These are phyloP conservation scores for Sclerotinia sclerotiorum DNA, from an alignment of 2,329 filamentous ascomycete species.

Conservation along the genomic window DNA sequence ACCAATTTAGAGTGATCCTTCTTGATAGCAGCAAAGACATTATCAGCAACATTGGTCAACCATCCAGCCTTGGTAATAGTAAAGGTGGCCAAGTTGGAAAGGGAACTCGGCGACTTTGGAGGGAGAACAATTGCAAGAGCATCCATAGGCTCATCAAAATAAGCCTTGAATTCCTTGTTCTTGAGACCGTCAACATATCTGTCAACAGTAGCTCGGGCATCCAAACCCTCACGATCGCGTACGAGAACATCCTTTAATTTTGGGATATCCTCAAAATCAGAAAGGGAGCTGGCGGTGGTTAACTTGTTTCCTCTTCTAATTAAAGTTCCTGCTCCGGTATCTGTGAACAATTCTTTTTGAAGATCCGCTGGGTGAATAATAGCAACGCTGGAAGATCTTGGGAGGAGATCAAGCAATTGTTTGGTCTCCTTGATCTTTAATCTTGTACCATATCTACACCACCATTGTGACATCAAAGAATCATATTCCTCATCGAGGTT, in stretches of 20 bases:
- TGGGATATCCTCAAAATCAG: slow-evolving; percentile 72
- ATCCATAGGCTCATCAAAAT: slow-evolving; percentile 92
- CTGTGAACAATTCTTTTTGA: slow-evolving; percentile 95
- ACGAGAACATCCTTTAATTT: slow-evolving; percentile 81
- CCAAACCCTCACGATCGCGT: slow-evolving; percentile 76
- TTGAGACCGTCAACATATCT: slow-evolving; percentile 79
- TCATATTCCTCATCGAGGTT: slow-evolving; percentile 97
- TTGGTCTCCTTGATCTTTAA: slow-evolving; percentile 98
- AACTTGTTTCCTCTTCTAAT: slow-evolving; percentile 92
- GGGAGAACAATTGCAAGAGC: slow-evolving; percentile 87
- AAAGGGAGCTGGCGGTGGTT: slow-evolving; percentile 67
- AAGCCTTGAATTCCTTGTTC: slow-evolving; percentile 81
- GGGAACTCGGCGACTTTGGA: slow-evolving; percentile 60
- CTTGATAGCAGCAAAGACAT: slow-evolving; percentile 90
- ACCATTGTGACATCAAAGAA: slow-evolving; percentile 85
- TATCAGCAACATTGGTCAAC: slow-evolving; percentile 92
- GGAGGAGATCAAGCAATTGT: slow-evolving; percentile 83
- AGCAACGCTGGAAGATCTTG: slow-evolving; percentile 88
- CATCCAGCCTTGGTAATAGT: slow-evolving; percentile 93
- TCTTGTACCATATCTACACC: slow-evolving; percentile 92
- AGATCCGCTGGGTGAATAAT: slow-evolving; percentile 96
- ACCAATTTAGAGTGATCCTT: slow-evolving; percentile 88
- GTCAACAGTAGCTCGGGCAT: slow-evolving; percentile 81
- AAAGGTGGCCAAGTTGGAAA: slow-evolving; percentile 84
- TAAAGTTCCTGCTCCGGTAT: slow-evolving; percentile 89